These are phyloP conservation scores for Coelastrella sp. DNA, from an alignment of 139 green algal genomes.

Conservation along the genomic window DNA sequence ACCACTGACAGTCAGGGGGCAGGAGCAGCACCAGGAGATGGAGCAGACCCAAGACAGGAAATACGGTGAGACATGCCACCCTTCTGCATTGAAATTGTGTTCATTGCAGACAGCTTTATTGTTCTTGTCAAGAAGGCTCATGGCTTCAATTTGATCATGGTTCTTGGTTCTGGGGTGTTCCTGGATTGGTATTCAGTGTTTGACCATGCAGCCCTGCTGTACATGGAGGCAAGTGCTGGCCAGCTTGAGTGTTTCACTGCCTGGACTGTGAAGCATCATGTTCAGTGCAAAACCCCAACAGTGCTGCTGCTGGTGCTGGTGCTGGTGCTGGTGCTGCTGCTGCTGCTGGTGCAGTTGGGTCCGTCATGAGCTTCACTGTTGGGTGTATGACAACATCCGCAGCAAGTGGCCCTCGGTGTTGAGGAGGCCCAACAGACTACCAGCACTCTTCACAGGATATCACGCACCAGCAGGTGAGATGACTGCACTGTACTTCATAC, in stretches of 20 bases:
- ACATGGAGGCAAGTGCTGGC: no score
- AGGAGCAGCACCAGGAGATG: constrained; percentile 14
- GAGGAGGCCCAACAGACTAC: constrained; percentile 50
- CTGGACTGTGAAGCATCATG: no score
- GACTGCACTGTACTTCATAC: no score
- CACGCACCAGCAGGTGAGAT: constrained; percentile 40
- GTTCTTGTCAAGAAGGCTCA: no score
- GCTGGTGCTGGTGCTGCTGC: not conserved
- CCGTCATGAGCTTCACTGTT: constrained; percentile 68
- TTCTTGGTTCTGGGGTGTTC: no score
- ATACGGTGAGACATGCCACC: constrained; percentile 29
- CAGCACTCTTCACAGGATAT: constrained; percentile 63
- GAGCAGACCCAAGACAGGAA: constrained; percentile 57
- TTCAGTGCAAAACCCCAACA: no score
- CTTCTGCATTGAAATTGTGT: not conserved
- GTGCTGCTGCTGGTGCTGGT: not conserved
- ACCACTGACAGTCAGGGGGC: constrained; percentile 52
- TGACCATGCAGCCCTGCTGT: no score
- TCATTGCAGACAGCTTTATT: no score
- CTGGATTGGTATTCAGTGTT: no score
- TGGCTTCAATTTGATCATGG: no score
- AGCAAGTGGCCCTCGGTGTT: constrained; percentile 62
- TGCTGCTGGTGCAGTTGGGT: constrained; percentile 57
- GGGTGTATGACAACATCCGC: constrained; percentile 71
- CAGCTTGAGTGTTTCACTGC: no score